These are phyloP conservation scores for Xerocomus nothofagi DNA, from an alignment of 1,284 basidiomycete genomes.

Conservation along the genomic window DNA sequence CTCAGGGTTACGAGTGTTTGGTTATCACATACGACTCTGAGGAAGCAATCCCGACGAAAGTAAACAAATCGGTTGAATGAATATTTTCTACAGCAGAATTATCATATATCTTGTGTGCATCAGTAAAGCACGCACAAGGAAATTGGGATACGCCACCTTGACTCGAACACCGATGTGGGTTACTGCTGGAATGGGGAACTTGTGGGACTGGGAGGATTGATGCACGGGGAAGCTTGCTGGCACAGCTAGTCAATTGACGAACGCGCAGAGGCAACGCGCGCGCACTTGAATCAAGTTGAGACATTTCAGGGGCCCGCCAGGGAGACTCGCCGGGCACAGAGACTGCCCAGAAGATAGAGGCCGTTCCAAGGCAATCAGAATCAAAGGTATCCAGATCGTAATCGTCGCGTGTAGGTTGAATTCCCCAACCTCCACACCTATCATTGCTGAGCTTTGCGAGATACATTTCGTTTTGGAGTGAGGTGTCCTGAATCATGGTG, in stretches of 20 bases:
- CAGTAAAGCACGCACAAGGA: not conserved
- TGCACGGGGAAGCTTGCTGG: slow-evolving; percentile 26
- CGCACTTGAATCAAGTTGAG: slow-evolving; percentile 32
- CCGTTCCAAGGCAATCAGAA: slow-evolving; percentile 57
- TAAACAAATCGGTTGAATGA: slow-evolving; percentile 58
- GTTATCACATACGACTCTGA: slow-evolving; percentile 56
- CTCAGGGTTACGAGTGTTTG: not conserved
- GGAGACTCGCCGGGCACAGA: slow-evolving; percentile 63
- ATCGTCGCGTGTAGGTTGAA: slow-evolving; percentile 39
- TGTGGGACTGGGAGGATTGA: slow-evolving; percentile 48
- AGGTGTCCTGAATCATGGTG: slow-evolving; percentile 81
- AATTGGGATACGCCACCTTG: slow-evolving; percentile 48
- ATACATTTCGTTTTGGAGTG: slow-evolving; percentile 69
- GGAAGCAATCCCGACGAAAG: slow-evolving; percentile 70
- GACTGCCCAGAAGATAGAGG: slow-evolving; percentile 66
- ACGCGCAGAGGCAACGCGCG: not conserved
- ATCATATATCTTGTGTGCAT: slow-evolving; percentile 55
- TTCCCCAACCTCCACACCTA: slow-evolving; percentile 69
- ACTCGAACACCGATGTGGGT: slow-evolving; percentile 65
- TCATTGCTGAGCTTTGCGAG: slow-evolving; percentile 46
- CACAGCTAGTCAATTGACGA: slow-evolving; percentile 3
- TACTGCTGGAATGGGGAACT: slow-evolving; percentile 56
- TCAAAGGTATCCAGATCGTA: slow-evolving; percentile 36
- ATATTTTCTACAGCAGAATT: slow-evolving; percentile 41
- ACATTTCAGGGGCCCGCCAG: slow-evolving; percentile 45